Conservation (phyloP, 192 early-diverging fungal genomes). For the Coemansia sp. region DNA sequence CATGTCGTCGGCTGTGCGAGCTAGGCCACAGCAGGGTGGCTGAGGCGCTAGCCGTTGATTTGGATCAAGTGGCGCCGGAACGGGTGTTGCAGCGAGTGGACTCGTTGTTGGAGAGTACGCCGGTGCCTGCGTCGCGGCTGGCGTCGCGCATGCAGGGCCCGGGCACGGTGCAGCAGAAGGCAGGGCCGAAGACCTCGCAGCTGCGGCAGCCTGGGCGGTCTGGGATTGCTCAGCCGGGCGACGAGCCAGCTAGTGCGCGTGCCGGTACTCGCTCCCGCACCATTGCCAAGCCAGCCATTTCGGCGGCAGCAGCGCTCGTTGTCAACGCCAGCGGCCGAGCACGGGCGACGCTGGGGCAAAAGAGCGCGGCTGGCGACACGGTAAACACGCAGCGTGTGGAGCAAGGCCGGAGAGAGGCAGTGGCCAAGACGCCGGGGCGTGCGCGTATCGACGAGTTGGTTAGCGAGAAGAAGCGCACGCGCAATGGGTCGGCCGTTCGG, state of each 20-base stretch:
- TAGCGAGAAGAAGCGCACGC: conserved; percentile 54
- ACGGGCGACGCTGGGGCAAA: conserved; percentile 2
- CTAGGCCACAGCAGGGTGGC: conserved; percentile 27
- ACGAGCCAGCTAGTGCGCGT: conserved; percentile 2
- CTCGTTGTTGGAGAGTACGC: conserved; percentile 1
- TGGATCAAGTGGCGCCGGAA: neutral
- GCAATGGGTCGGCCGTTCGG: conserved; percentile 34
- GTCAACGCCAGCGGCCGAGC: neutral
- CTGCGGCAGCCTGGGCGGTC: conserved; percentile 2
- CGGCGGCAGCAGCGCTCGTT: neutral
- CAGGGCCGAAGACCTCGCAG: neutral
- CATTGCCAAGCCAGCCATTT: neutral
- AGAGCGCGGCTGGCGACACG: neutral
- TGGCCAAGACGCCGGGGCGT: conserved; percentile 28
- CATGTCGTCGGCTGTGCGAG: conserved; percentile 53
- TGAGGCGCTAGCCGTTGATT: conserved; percentile 6
- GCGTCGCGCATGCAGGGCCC: conserved; percentile 1
- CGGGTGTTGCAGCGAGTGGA: neutral
- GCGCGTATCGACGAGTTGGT: conserved; percentile 14
- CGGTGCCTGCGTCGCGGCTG: conserved; percentile 7
- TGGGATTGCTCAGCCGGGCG: neutral
- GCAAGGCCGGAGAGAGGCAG: conserved; percentile 1
- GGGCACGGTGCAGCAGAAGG: neutral
- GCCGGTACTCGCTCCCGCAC: neutral
- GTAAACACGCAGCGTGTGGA: neutral